Evolutionary conservation across 768 basidiomycete genomes (phyloP).

Genomic region (Phaeotremella skinneri): DNA sequence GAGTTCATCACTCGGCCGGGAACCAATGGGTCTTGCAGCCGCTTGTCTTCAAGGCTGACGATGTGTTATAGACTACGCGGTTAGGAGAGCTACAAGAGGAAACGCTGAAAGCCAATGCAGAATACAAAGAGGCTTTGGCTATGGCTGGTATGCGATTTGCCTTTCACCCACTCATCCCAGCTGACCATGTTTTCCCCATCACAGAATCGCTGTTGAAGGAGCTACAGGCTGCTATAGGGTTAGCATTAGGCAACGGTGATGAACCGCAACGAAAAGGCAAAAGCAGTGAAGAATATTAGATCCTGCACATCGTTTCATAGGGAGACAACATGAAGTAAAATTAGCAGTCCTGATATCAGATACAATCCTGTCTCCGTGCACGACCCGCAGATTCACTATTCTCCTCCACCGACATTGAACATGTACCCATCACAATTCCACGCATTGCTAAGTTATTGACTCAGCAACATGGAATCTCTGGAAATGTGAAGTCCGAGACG

Average conservation of each 20-base stretch:
- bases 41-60: not conserved
- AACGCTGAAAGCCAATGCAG: conserved; percentile 34
- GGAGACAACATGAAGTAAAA: not conserved
- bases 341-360: not conserved
- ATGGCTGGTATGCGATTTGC: conserved; percentile 27
- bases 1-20: too few relatives aligned
- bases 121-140: conserved; percentile 36
- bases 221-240: conserved; percentile 20
- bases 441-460: conserved; percentile 23
- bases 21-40: too few relatives aligned
- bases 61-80: conserved; percentile 24
- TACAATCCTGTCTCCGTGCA: not conserved
- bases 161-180: not conserved
- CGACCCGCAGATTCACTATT: not conserved
- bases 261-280: not conserved
- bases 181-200: not conserved
- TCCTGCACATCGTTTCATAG: too few relatives aligned
- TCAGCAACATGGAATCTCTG: too few relatives aligned
- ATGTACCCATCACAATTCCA: conserved; percentile 38
- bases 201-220: conserved; percentile 20
- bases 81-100: conserved; percentile 36
- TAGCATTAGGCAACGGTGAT: conserved; percentile 20
- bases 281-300: not conserved
- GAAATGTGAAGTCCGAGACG: not conserved
- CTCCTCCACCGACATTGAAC: conserved; percentile 13